Evolutionary conservation across 2,329 filamentous ascomycete genomes (phyloP), one percentile per base, ranked within the genome.

Genomic region (Paramyrothecium sp.): DNA sequence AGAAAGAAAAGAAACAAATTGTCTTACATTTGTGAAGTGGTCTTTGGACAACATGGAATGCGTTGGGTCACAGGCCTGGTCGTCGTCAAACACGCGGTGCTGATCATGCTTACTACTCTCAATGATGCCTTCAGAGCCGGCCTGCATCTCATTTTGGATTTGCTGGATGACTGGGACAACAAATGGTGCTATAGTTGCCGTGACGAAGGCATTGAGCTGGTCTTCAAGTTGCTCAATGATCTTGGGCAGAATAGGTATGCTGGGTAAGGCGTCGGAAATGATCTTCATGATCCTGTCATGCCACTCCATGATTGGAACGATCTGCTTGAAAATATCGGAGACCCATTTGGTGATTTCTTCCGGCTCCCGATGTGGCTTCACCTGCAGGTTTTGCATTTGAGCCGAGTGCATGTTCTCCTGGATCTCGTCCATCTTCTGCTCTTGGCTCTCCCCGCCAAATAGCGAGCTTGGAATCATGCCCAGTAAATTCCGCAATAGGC

Each of bases 41-140:
- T 97, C 93, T 78, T 97, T 97, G 57, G 92, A 92, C 54, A 97
- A 79, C 93, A 97, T 97, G 20, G 91, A 96, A 77, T 97, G 93
- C 2, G 93, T 97, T 0, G 93, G 94, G 68, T 97, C 89, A 20
- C 85, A 87, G 60, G 79, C 89, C 53, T 83, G 61, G 68, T 96
- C 89, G 63, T 97, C 88, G 48, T 90, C 76, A 74, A 97, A 97
- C 53, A 97, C 92, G 63, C 95, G 83, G 67, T 90, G 86, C 76
- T 97, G 92, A 78, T 96, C 89, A 54, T 89, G 85, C 71, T 89
- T 83, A 71, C 90, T 94, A 77, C 89, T 92, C 66, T 91, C 81
- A 62, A 97, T 96, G 66, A 97, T 89, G 73, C 96, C 91, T 2
- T 86, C 88, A 3, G 92, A 95, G 34, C 93, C 93, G 3, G 90